These are phyloP conservation scores for Boletus fagicola DNA, from an alignment of 768 basidiomycete genomes.

Conservation along the genomic window DNA sequence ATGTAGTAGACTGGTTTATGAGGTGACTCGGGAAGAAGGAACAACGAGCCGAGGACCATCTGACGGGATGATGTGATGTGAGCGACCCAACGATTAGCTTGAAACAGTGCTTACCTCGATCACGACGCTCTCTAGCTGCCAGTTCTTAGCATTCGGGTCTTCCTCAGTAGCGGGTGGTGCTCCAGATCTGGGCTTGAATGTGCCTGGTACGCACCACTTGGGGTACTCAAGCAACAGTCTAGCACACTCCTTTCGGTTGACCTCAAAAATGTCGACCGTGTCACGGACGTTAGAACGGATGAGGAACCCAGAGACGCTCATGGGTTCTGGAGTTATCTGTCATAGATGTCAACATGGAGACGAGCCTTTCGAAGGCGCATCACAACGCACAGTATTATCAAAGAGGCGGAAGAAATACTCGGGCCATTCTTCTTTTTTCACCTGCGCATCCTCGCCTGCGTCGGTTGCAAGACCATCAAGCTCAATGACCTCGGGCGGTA, in stretches of 20 bases:
- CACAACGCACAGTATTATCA: constrained; percentile 49
- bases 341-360: constrained; percentile 2
- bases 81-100: not conserved
- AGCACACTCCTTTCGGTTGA: constrained; percentile 95
- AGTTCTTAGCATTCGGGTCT: constrained; percentile 58
- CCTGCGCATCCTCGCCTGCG: constrained; percentile 64
- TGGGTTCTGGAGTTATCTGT: constrained; percentile 76
- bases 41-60: constrained; percentile 70
- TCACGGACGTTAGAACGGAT: constrained; percentile 75
- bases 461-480: constrained; percentile 69
- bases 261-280: constrained; percentile 84
- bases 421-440: constrained; percentile 83
- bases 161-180: constrained; percentile 50
- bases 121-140: constrained; percentile 86
- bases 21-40: constrained; percentile 74
- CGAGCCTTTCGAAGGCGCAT: not conserved
- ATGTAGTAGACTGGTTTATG: constrained; percentile 85
- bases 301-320: constrained; percentile 73
- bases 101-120: constrained; percentile 60
- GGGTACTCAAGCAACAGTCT: constrained; percentile 82
- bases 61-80: constrained; percentile 29
- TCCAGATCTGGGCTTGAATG: constrained; percentile 78
- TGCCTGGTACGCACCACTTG: constrained; percentile 77
- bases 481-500: constrained; percentile 86
- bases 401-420: constrained; percentile 69